These are phyloP conservation scores for Tricholoma flavovirens DNA, from an alignment of 768 basidiomycete genomes.

Conservation along the genomic window DNA sequence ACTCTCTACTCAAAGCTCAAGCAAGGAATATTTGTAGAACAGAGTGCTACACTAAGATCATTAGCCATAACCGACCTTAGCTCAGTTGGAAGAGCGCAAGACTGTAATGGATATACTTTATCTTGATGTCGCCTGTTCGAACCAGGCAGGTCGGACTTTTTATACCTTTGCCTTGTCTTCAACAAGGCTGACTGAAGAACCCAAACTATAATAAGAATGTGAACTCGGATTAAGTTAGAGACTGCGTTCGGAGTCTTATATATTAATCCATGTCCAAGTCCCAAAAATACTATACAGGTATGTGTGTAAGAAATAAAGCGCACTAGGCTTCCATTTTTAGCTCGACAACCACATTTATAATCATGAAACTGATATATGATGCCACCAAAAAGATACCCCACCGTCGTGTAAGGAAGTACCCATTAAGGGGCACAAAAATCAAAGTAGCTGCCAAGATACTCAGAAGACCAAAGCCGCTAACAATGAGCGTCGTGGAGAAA, in stretches of 20 bases:
- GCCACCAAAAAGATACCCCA: constrained; percentile 82
- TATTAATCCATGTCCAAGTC: too few relatives aligned
- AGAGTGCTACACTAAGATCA: rapidly evolving
- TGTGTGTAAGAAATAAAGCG: not conserved
- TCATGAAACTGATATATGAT: constrained; percentile 74
- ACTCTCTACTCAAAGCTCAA: too few relatives aligned
- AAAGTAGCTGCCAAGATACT: constrained; percentile 68
- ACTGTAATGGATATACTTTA: constrained; percentile 34
- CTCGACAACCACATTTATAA: constrained; percentile 75
- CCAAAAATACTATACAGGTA: not conserved
- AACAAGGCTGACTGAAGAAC: too few relatives aligned
- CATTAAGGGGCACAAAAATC: constrained; percentile 80
- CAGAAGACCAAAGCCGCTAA: constrained; percentile 81
- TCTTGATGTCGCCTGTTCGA: constrained; percentile 61
- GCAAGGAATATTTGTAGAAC: not conserved
- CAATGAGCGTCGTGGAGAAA: constrained; percentile 79
- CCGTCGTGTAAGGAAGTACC: constrained; percentile 67
- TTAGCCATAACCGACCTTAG: constrained; percentile 28
- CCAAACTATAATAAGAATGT: too few relatives aligned
- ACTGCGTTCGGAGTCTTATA: too few relatives aligned
- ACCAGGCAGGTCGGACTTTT: constrained; percentile 55
- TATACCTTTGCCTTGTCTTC: constrained; percentile 16
- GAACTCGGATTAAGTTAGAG: too few relatives aligned
- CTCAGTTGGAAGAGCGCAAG: constrained; percentile 44
- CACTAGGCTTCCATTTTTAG: constrained; percentile 28